Evolutionary conservation across 306 rosid species (phyloP), one percentile per base, ranked within the genome.

Genomic region (Vigna radiata): DNA sequence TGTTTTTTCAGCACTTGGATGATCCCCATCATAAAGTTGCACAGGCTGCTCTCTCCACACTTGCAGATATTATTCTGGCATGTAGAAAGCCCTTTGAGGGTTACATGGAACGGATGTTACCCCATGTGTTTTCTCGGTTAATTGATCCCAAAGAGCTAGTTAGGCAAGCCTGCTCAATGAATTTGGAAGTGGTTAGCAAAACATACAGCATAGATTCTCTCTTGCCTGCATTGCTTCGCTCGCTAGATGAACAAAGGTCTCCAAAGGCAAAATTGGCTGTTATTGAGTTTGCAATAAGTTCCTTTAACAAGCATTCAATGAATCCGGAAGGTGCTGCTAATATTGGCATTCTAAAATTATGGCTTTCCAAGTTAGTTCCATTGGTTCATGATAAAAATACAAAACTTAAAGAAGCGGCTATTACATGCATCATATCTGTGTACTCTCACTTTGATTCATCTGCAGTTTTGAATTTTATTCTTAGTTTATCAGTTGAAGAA

Each of bases 1-100:
- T 96, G 80, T 96, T 93, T 86, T 96, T 96, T 87, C 98, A 90
- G 86, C 98, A 96, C 81, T 86, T 96, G 90, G 98, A 96, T 82
- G 99, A 96, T 80, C 99, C 98, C 76, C 99, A 96, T 81, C 97
- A 96, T 77, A 96, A 96, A 90, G 93, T 96, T 82, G 98, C 99
- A 33, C 99, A 96, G 82, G 99, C 98, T 73, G 98, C 98, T 77
- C 99, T 96, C 77, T 87, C 93, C 70, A 88, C 99, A 33, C 97
- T 96, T n/a, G 91, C 93, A 18, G 98, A 96, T 77, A 75, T 96
- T 61, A 89, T 96, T 90, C 91, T 94, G 79, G 80, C 94, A 63
- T 93, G 97, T 84, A 88, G 96, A 58, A 96, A 88, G 87, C 96
- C 93, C 72, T 96, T 96, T 70, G 99, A 96, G 87, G 86, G 94